phyloP scores from a whole-genome alignment of 257 asterid species.

The Buddleja alternifolia region DNA sequence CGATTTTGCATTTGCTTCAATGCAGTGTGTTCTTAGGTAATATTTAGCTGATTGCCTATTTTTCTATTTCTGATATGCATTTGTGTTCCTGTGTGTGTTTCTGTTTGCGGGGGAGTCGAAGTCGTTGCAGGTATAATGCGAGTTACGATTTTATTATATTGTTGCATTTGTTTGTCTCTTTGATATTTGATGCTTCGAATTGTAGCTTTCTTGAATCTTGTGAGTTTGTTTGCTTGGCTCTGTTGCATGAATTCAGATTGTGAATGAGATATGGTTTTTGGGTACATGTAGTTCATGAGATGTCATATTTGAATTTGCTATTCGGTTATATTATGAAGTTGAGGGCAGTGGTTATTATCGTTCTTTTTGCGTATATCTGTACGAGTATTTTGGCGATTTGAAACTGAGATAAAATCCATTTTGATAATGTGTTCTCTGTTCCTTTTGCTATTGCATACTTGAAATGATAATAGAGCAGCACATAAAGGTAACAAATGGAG shows the following conservation, averaged over 20 bases:
- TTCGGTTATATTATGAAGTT: neutral
- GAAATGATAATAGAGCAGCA: too few relatives aligned
- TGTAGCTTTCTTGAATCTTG: neutral
- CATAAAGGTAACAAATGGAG: too few relatives aligned
- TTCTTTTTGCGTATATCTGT: neutral
- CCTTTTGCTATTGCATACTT: too few relatives aligned
- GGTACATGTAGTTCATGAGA: neutral
- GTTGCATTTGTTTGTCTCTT: too few relatives aligned
- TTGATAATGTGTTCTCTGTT: neutral
- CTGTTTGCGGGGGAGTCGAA: too few relatives aligned
- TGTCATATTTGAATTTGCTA: neutral
- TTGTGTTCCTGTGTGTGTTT: neutral
- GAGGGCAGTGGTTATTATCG: neutral
- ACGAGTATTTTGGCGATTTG: neutral
- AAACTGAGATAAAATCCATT: neutral
- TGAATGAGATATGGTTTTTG: neutral
- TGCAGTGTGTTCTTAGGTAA: constrained; percentile 19
- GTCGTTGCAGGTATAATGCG: too few relatives aligned
- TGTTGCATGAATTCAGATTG: neutral
- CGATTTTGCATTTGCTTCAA: constrained; percentile 23
- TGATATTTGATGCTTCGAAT: too few relatives aligned
- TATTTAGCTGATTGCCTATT: neutral
- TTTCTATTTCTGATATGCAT: neutral
- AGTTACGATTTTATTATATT: too few relatives aligned
- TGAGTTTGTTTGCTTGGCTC: neutral